Percentiles rank a stretch among this genome's conserved stretches.
Evolutionary conservation across 1,284 basidiomycete genomes (phyloP).

Genomic region (Cryptococcus floricola): DNA sequence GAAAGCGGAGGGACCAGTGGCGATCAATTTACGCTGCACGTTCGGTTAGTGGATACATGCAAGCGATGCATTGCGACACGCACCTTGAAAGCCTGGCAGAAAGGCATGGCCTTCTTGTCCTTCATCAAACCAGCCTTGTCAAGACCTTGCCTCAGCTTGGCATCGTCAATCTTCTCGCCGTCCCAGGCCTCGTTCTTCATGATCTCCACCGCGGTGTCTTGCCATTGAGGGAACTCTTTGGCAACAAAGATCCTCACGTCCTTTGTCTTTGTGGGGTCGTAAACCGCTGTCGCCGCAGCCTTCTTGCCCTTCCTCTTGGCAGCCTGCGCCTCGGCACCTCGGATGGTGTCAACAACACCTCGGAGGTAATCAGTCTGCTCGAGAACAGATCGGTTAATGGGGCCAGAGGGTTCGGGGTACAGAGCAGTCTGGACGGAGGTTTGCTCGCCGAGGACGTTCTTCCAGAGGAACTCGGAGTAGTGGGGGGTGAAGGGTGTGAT

Average conservation of each 20-base stretch:
- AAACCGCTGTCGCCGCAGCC: conserved; percentile 52
- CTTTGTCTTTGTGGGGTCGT: conserved; percentile 79
- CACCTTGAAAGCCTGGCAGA: conserved; percentile 88
- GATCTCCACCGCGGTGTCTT: conserved; percentile 73
- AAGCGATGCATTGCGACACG: not conserved
- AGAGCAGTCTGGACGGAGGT: conserved; percentile 75
- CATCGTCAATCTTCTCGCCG: conserved; percentile 72
- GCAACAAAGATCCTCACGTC: conserved; percentile 85
- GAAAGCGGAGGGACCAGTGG: conserved; percentile 73
- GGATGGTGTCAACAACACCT: conserved; percentile 58
- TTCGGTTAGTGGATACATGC: not conserved
- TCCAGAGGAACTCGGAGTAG: conserved; percentile 90
- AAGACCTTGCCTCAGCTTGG: conserved; percentile 67
- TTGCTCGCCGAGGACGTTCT: conserved; percentile 65
- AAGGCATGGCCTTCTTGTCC: conserved; percentile 95
- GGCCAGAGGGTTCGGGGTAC: conserved; percentile 52
- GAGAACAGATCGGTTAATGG: conserved; percentile 56
- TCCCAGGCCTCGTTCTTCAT: conserved; percentile 66
- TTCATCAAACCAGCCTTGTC: conserved; percentile 78
- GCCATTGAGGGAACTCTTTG: conserved; percentile 89
- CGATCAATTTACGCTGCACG: conserved; percentile 69
- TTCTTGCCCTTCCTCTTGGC: conserved; percentile 60
- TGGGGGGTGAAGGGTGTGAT: conserved; percentile 90
- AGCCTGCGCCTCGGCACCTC: conserved; percentile 77
- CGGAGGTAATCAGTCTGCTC: conserved; percentile 67